Conservation (phyloP, 306 rosid genomes). For the Rosa chinensis region DNA sequence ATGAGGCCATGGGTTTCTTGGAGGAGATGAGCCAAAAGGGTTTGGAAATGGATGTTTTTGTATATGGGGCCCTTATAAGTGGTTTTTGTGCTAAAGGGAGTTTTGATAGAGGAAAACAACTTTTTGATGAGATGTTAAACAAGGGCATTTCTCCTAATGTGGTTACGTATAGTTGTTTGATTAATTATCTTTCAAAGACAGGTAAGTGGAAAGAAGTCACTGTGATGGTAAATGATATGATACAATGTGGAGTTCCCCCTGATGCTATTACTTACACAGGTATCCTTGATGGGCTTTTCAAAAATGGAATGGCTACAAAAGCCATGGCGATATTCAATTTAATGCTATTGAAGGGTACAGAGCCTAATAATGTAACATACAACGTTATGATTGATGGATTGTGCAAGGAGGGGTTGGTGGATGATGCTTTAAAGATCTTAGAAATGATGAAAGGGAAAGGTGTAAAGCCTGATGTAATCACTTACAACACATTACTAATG, state of each 20-base stretch:
- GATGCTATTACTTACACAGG: conserved; percentile 62
- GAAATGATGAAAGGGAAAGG: conserved; percentile 66
- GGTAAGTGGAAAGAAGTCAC: conserved; percentile 68
- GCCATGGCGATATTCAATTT: conserved; percentile 54
- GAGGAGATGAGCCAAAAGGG: conserved; percentile 68
- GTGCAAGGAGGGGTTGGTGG: conserved; percentile 64
- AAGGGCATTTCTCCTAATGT: conserved; percentile 64
- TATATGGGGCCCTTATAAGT: conserved; percentile 49
- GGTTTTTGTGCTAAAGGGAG: conserved; percentile 57
- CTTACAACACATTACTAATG: conserved; percentile 63
- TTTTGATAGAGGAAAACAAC: conserved; percentile 44
- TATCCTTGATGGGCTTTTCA: conserved; percentile 76
- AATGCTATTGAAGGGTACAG: conserved; percentile 62
- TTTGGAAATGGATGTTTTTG: conserved; percentile 52
- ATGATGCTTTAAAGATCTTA: conserved; percentile 50
- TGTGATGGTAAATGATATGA: conserved; percentile 60
- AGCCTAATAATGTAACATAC: conserved; percentile 58
- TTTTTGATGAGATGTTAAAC: conserved; percentile 62
- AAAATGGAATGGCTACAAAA: conserved; percentile 49
- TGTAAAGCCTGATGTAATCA: conserved; percentile 61
- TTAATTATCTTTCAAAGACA: conserved; percentile 54
- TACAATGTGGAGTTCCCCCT: conserved; percentile 40
- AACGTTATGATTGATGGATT: conserved; percentile 73
- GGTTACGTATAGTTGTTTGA: conserved; percentile 59
- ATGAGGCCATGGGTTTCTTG: conserved; percentile 52